Conservation (phyloP, 768 basidiomycete species). For the Suillus brevipes region DNA sequence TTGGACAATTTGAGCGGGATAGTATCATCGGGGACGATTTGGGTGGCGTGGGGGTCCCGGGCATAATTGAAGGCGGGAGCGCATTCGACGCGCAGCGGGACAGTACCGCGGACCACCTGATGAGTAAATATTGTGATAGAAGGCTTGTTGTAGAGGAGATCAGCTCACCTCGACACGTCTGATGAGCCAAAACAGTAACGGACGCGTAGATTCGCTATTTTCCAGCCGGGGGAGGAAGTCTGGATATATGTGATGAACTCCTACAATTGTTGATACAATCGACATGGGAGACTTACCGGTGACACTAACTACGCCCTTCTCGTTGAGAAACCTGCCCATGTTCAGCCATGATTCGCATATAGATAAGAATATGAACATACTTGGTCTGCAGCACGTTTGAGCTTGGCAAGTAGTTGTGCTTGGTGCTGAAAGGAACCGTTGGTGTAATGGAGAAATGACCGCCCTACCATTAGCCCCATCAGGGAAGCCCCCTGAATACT, state of each 20-base stretch:
- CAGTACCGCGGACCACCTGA: constrained; percentile 77
- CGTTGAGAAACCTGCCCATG: constrained; percentile 68
- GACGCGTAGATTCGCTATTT: constrained; percentile 44
- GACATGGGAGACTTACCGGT: constrained; percentile 51
- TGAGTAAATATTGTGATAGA: not conserved
- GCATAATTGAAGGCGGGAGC: constrained; percentile 98
- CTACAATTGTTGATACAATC: not conserved
- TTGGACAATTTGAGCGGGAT: constrained; percentile 28
- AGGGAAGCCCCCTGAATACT: not conserved
- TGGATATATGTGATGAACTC: constrained; percentile 24
- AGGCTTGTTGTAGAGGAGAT: not conserved
- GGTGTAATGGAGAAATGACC: constrained; percentile 93
- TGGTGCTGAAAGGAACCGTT: constrained; percentile 63
- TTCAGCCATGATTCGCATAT: not conserved
- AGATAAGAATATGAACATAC: constrained; percentile 22
- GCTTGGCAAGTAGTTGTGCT: constrained; percentile 81
- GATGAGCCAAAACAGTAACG: constrained; percentile 81
- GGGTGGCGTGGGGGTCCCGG: constrained; percentile 66
- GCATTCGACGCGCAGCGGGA: constrained; percentile 84
- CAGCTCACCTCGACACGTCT: constrained; percentile 68
- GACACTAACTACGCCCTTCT: constrained; percentile 81
- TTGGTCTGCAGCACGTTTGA: constrained; percentile 90
- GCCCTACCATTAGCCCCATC: constrained; percentile 45
- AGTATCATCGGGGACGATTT: constrained; percentile 51
- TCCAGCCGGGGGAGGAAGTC: constrained; percentile 79